phyloP scores from a whole-genome alignment of 345 rosid species.

The Kandelia obovata region DNA sequence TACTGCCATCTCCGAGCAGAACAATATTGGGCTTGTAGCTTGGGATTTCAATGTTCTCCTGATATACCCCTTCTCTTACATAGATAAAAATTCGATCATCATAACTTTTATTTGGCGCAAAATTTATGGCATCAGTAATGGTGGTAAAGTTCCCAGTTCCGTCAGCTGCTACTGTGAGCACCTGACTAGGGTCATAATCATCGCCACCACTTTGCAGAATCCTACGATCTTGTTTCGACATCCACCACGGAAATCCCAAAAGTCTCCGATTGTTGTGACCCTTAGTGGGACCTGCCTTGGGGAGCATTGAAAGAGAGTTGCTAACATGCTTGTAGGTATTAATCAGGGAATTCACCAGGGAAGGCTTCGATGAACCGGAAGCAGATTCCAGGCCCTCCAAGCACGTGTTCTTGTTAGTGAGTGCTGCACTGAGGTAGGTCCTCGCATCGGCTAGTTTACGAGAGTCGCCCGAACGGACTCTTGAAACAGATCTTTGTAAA shows the following conservation, averaged over 20 bases:
- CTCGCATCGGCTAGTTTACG: conserved; percentile 50
- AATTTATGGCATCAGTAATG: conserved; percentile 66
- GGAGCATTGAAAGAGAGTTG: conserved; percentile 66
- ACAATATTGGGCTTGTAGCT: conserved; percentile 65
- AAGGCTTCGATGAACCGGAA: conserved; percentile 59
- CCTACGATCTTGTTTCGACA: conserved; percentile 42
- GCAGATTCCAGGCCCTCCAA: conserved; percentile 74
- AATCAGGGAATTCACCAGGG: conserved; percentile 39
- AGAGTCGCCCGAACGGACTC: conserved; percentile 33
- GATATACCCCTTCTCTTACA: conserved; percentile 61
- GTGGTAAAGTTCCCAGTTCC: conserved; percentile 77
- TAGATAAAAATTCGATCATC: conserved; percentile 45
- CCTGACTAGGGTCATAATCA: conserved; percentile 54
- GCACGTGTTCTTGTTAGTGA: conserved; percentile 87
- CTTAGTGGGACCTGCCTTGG: conserved; percentile 38
- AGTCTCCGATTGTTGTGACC: conserved; percentile 41
- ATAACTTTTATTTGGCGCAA: conserved; percentile 62
- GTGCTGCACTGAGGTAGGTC: conserved; percentile 68
- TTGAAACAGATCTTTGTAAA: conserved; percentile 46
- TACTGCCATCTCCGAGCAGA: conserved; percentile 69
- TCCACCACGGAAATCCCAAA: conserved; percentile 57
- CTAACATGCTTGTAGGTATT: conserved; percentile 67
- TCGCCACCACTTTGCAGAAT: conserved; percentile 42
- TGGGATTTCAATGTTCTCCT: conserved; percentile 66
- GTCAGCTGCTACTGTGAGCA: conserved; percentile 63